Evolutionary conservation across 192 early-diverging fungal genomes (phyloP), one percentile per base, ranked within the genome.

Genomic region (Rhizophagus clarus): DNA sequence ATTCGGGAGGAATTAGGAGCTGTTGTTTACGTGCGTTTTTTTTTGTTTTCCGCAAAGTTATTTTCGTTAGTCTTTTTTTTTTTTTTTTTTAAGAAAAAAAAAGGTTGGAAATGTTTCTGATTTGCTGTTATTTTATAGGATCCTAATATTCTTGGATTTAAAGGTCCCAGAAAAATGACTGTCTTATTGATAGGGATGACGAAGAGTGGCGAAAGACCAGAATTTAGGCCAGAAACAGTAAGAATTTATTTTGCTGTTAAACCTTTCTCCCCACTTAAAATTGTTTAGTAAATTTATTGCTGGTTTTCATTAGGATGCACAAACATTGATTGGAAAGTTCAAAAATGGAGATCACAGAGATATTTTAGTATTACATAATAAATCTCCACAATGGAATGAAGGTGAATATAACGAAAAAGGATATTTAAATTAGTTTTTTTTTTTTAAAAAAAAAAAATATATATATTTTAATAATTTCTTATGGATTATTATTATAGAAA

Each of bases 161-260:
- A 94, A 81, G 97, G 97, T 0, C 97, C 97, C 12, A 91, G 97
- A 26, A 96, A 94, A 82, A 97, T 97, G 93, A 94, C 93, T 0
- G 92, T 95, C 4, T 74, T 97, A 31, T 82, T 97, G 71, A 92
- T 92, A 61, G 88, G 88, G 4, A 89, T 96, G 87, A 90, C 86
- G 15, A 81, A 81, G 37, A 85, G 88, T 26, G 92, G 92, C 1
- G 86, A 85, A 32, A 85, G 92, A 67, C 85, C 85, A 1, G 86
- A 88, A 60, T 81, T 86, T 29, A 79, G 85, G 37, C 92, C 93
- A 0, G 81, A 77, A 3, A 84, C 88, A 37, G 90, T 91, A 84
- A 81, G 61, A 15, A 67, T 63, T 61, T 24, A 17, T 82, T 42
- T 49, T 49, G 60, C 3, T 68, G 6, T 69, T 5, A 12, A 31